phyloP scores from a whole-genome alignment of 768 basidiomycete genomes.

The Suillus ampliporus region DNA sequence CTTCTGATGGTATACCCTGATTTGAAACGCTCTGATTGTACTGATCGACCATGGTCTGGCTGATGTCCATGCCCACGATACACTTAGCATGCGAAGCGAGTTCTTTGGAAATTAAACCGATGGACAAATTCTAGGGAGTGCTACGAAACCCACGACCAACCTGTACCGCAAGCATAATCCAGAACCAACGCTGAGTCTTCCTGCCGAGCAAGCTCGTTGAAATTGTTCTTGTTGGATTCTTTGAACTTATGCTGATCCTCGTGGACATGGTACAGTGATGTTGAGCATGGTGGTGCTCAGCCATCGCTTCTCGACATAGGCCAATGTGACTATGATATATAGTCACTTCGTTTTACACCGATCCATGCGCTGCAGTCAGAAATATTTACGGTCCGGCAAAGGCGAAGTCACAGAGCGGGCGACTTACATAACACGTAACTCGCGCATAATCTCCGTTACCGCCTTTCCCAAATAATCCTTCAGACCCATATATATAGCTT shows the following conservation, averaged over 20 bases:
- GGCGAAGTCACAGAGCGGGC: no score
- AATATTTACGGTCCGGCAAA: no score
- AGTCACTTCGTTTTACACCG: no score
- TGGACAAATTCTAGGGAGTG: not conserved
- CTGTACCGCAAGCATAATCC: conserved; percentile 81
- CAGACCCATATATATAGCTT: no score
- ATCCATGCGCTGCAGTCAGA: no score
- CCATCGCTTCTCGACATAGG: no score
- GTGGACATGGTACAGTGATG: not conserved
- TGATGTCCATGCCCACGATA: conserved; percentile 79
- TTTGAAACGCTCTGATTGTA: conserved; percentile 64
- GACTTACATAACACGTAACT: no score
- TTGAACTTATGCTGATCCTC: conserved; percentile 18
- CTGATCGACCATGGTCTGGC: conserved; percentile 67
- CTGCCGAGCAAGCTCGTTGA: conserved; percentile 27
- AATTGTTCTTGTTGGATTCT: conserved; percentile 32
- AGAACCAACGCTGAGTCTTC: conserved; percentile 61
- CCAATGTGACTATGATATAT: no score
- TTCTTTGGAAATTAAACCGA: conserved; percentile 59
- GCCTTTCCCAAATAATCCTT: conserved; percentile 1
- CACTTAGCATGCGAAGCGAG: conserved; percentile 64
- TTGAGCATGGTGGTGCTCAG: conserved; percentile 9
- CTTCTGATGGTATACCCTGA: conserved; percentile 66
- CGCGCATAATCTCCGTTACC: no score
- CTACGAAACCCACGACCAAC: conserved; percentile 37